Conservation (phyloP, 148 eudicot species). For the Talinum fruticosum region DNA sequence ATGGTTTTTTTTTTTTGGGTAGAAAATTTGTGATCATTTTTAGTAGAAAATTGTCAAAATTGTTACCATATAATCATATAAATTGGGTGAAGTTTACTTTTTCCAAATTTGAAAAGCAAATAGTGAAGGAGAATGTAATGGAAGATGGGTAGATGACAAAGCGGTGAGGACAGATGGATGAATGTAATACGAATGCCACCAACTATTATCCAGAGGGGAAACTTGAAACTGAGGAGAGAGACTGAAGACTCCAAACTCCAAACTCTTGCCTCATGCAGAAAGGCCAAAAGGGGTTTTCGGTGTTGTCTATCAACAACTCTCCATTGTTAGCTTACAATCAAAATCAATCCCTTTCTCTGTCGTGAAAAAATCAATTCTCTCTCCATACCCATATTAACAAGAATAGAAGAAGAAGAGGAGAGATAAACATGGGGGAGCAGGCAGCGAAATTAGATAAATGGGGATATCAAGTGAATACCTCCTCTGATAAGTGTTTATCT, state of each 20-base stretch:
- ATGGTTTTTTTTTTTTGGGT: no score
- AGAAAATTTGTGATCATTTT: no score
- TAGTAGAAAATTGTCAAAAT: no score
- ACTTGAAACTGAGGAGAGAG: not conserved
- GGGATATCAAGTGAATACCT: slow-evolving; percentile 71
- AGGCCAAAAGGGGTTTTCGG: not conserved
- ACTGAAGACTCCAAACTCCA: not conserved
- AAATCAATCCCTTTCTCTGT: not conserved
- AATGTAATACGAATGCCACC: not conserved
- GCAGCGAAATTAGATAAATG: slow-evolving; percentile 53
- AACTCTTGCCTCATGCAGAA: not conserved
- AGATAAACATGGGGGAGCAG: slow-evolving; percentile 23
- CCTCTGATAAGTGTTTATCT: slow-evolving; percentile 65
- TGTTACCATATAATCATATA: no score
- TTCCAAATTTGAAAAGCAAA: no score
- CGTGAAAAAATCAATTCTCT: not conserved
- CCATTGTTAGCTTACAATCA: not conserved
- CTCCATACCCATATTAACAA: not conserved
- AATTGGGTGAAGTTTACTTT: no score
- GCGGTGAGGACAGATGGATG: not conserved
- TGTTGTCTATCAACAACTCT: not conserved
- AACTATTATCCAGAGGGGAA: not conserved
- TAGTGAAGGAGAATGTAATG: not conserved
- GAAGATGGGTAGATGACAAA: not conserved
- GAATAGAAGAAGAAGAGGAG: not conserved